Evolutionary conservation across 2,329 filamentous ascomycete genomes (phyloP).

Genomic region (Drechslerella dactyloides): DNA sequence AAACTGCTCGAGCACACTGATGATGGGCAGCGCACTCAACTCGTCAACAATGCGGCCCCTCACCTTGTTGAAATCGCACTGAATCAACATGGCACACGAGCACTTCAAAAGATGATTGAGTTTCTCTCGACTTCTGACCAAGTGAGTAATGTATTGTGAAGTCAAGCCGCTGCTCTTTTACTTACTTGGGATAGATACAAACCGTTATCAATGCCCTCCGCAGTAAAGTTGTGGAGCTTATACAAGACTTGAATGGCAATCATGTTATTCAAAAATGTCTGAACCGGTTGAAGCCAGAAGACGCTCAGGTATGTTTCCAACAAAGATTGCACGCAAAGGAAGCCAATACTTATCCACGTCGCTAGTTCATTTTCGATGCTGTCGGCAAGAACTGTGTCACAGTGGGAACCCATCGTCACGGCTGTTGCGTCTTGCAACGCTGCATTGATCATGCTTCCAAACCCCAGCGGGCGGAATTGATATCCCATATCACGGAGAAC

Average conservation of each 20-base stretch:
- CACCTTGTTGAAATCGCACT: slow-evolving; percentile 91
- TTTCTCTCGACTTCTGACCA: slow-evolving; percentile 86
- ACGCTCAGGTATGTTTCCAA: slow-evolving; percentile 68
- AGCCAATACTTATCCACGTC: slow-evolving; percentile 25
- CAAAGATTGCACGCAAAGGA: not conserved
- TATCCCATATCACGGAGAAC: slow-evolving; percentile 83
- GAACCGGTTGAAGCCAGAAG: slow-evolving; percentile 82
- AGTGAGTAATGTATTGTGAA: slow-evolving; percentile 54
- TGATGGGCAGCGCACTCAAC: slow-evolving; percentile 88
- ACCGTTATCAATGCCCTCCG: slow-evolving; percentile 86
- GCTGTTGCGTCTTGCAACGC: slow-evolving; percentile 95
- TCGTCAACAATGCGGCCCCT: slow-evolving; percentile 86
- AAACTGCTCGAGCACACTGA: slow-evolving; percentile 95
- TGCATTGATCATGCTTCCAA: slow-evolving; percentile 97
- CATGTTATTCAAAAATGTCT: slow-evolving; percentile 99
- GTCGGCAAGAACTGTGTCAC: slow-evolving; percentile 85
- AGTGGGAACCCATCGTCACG: slow-evolving; percentile 95
- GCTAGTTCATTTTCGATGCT: slow-evolving; percentile 87
- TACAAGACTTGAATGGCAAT: slow-evolving; percentile 97
- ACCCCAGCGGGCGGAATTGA: slow-evolving; percentile 83
- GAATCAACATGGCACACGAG: slow-evolving; percentile 95
- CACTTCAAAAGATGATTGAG: slow-evolving; percentile 99
- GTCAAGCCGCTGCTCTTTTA: not conserved
- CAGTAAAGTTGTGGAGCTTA: slow-evolving; percentile 85
- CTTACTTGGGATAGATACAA: slow-evolving; percentile 63